These are phyloP conservation scores for Solanum pennellii DNA, from an alignment of 257 asterid species.

Conservation along the genomic window DNA sequence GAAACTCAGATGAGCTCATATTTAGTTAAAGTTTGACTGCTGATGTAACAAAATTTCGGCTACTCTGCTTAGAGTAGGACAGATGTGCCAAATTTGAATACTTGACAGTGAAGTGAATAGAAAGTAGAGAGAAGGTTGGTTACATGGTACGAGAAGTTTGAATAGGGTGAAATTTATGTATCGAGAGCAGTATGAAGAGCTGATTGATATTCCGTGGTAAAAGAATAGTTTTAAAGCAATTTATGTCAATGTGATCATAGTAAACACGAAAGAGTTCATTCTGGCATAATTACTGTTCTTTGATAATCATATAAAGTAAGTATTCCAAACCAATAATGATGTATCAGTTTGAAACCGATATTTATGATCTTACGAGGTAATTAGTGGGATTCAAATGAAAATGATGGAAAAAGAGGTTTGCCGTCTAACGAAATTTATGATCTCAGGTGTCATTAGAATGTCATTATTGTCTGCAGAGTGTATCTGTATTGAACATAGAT, in stretches of 20 bases:
- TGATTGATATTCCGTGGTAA: neutral
- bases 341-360: neutral
- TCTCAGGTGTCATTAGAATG: neutral
- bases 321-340: neutral
- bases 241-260: neutral
- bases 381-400: neutral
- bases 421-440: neutral
- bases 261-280: neutral
- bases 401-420: neutral
- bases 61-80: neutral
- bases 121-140: neutral
- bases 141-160: neutral
- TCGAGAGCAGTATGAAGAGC: neutral
- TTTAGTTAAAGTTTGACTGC: neutral
- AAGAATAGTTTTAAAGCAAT: neutral
- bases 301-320: neutral
- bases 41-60: neutral
- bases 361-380: neutral
- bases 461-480: neutral
- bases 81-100: neutral
- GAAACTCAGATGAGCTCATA: neutral
- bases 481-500: neutral
- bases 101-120: neutral
- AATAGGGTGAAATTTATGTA: neutral
- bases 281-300: neutral